These are phyloP conservation scores for Pythium oligandrum DNA, from an alignment of 352 stramenopile species.

Conservation along the genomic window DNA sequence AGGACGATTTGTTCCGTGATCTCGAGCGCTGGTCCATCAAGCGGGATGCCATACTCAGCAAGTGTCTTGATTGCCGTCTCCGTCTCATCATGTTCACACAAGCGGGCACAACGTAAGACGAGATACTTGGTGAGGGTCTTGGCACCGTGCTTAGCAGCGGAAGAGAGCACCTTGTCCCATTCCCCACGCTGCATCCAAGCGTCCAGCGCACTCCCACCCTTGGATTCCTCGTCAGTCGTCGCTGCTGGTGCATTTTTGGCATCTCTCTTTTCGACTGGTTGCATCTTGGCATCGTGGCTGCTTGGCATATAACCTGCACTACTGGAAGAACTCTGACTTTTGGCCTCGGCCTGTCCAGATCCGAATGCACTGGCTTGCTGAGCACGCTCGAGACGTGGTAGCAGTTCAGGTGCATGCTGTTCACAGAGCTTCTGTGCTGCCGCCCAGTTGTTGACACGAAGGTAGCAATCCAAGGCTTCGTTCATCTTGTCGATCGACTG, in stretches of 20 bases:
- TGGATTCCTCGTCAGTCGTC: constrained; percentile 34
- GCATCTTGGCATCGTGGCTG: constrained; percentile 40
- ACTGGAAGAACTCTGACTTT: constrained; percentile 15
- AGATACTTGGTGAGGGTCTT: constrained; percentile 86
- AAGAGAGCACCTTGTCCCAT: constrained; percentile 91
- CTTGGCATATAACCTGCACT: constrained; percentile 48
- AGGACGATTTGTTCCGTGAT: constrained; percentile 48
- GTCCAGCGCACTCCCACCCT: constrained; percentile 71
- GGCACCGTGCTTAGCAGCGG: constrained; percentile 67
- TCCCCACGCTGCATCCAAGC: constrained; percentile 91
- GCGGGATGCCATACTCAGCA: constrained; percentile 69
- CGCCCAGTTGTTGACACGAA: constrained; percentile 73
- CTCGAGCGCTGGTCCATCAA: constrained; percentile 50
- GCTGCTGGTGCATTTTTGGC: constrained; percentile 28
- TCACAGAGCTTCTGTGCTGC: constrained; percentile 75
- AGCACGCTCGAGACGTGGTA: constrained; percentile 74
- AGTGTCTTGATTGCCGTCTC: constrained; percentile 77
- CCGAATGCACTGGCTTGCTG: constrained; percentile 81
- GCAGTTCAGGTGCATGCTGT: constrained; percentile 70
- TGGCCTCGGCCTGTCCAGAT: constrained; percentile 41
- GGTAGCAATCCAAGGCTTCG: constrained; percentile 87
- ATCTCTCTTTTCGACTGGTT: constrained; percentile 45
- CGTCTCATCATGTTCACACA: constrained; percentile 70
- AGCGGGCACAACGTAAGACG: constrained; percentile 57
- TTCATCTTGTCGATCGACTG: constrained; percentile 89